A percentile compares a stretch with the other conserved stretches of the same genome.
Conservation (phyloP, 2,329 filamentous ascomycete genomes). For the Penicillium sp. region DNA sequence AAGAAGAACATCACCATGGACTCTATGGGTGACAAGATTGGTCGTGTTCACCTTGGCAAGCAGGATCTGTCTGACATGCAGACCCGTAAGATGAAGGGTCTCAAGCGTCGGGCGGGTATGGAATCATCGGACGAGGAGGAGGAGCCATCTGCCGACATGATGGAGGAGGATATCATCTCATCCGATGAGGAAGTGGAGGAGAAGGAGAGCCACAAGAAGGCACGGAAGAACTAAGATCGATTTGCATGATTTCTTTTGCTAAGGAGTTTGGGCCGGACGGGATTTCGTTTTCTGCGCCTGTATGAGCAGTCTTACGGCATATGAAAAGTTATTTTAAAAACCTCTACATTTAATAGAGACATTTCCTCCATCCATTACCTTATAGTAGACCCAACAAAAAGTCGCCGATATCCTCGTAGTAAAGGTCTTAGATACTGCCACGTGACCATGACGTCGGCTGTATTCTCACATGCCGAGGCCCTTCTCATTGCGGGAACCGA, state of each 20-base stretch:
- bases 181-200: conserved; percentile 21
- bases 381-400: not conserved
- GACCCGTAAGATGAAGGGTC: conserved; percentile 98
- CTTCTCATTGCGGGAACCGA: conserved; percentile 26
- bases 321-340: conserved; percentile 21
- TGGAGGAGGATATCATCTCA: conserved; percentile 44
- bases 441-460: conserved; percentile 37
- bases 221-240: conserved; percentile 29
- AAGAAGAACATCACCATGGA: conserved; percentile 98
- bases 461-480: conserved; percentile 43
- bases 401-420: not conserved
- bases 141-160: conserved; percentile 46
- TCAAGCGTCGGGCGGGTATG: conserved; percentile 76
- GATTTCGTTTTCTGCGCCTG: conserved; percentile 24
- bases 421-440: conserved; percentile 15
- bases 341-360: conserved; percentile 6
- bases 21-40: conserved; percentile 91
- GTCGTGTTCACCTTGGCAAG: conserved; percentile 84
- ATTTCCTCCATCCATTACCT: conserved; percentile 2
- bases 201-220: conserved; percentile 36
- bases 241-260: conserved; percentile 24
- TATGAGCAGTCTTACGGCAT: conserved; percentile 22
- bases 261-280: conserved; percentile 26
- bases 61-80: conserved; percentile 86
- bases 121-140: conserved; percentile 54